Base-by-base conservation (phyloP, 495 filamentous ascomycete genomes). In the Aspergillus funiculosus region DNA sequence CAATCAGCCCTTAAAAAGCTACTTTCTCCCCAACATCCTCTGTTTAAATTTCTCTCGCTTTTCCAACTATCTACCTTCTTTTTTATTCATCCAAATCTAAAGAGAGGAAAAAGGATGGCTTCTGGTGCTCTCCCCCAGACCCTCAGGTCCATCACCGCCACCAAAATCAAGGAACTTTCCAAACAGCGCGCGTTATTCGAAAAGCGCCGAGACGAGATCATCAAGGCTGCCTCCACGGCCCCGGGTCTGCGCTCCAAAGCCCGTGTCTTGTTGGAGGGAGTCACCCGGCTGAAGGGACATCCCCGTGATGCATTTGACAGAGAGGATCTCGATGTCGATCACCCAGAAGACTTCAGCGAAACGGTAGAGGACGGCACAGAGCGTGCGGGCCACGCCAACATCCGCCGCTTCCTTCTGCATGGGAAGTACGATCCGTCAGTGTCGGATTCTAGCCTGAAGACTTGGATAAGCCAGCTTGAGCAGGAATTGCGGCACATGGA, bases 121-220 rank as follows among this genome's bases (percentile, higher is more conserved):
- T 63, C 61, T 22, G 34, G 54, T 19, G 64, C 64, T 45, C 66
- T 83, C 46, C 81, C 81, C 6, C 71, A 80, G 54, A 81, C 80
- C 11, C 68, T 86, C 13, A 74, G 77, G 48, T 77, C 78, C 7
- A 83, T 86, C 62, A 86, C 81, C 15, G 64, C 64, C 21, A 81
- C 77, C 32, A 86, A 86, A 54, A 73, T 85, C 38, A 67, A 61
- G 14, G 79, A 82, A 45, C 68, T 85, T 5, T 74, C 74, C 13
- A 81, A 81, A 48, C 73, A 81, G 48, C 77, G 76, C 19, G 53
- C 52, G 2, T 53, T 73, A 15, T 86, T 79, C 46, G 68, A 78
- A 19, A 57, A 55, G 30, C 65, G 48, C 39, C 66, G 62, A 46
- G 37, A 54, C 4, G 59, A 62, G 10, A 64, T 74, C 2, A 32